phyloP scores from a whole-genome alignment of 768 basidiomycete genomes.

The Tulasnella sp. region DNA sequence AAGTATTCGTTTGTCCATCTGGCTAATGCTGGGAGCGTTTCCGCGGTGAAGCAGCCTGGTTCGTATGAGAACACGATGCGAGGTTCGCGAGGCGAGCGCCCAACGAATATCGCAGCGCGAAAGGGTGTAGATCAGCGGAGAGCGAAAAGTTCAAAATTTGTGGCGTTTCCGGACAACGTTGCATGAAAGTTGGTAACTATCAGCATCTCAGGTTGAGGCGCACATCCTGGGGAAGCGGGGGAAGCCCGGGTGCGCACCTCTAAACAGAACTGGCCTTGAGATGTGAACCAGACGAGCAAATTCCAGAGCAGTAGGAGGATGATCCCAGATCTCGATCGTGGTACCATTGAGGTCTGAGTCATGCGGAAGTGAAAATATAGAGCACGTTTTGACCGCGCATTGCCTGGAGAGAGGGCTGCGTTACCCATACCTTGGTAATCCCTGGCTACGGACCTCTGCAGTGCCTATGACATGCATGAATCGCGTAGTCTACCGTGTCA shows the following conservation, averaged over 20 bases:
- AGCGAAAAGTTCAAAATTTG: background rate
- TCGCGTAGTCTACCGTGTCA: background rate
- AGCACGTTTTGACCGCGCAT: constrained; percentile 2
- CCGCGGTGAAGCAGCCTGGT: constrained; percentile 23
- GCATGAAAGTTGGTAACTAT: background rate
- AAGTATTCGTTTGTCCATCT: constrained; percentile 71
- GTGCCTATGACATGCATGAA: constrained; percentile 1
- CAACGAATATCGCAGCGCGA: background rate
- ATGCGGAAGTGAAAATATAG: background rate
- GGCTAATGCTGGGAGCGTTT: constrained; percentile 39
- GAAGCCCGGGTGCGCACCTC: constrained; percentile 44
- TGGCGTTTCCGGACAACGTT: constrained; percentile 9
- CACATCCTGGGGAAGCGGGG: background rate
- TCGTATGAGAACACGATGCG: background rate
- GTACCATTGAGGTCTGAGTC: constrained; percentile 34
- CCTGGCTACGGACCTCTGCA: constrained; percentile 1
- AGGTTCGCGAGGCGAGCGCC: background rate
- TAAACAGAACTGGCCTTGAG: constrained; percentile 69
- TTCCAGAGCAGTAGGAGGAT: constrained; percentile 62
- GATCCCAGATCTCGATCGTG: constrained; percentile 39
- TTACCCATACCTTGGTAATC: constrained; percentile 20
- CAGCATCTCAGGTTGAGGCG: constrained; percentile 8
- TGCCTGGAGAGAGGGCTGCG: background rate
- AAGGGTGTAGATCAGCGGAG: background rate
- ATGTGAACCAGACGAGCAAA: constrained; percentile 65